Conservation (phyloP, 768 basidiomycete species). For the Xerocomellus intermedius region DNA sequence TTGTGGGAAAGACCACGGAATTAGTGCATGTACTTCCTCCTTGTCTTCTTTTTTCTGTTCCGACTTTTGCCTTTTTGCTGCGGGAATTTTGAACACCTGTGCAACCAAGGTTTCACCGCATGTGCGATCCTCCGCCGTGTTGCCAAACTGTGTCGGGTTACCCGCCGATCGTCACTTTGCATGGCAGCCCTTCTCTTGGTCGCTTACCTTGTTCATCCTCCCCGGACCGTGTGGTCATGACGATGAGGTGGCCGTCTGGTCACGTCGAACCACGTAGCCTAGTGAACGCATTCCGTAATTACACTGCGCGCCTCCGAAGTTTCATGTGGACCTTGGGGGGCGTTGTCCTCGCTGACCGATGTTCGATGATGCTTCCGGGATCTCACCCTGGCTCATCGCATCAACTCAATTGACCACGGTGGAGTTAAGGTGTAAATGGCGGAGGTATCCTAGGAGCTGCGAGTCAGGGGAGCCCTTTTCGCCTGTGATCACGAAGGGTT, state of each 20-base stretch:
- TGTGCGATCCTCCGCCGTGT: background rate
- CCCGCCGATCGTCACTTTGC: background rate
- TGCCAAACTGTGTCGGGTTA: background rate
- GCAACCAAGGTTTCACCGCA: background rate
- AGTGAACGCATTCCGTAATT: background rate
- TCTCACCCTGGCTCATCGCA: background rate
- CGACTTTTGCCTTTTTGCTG: background rate
- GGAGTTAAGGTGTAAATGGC: background rate
- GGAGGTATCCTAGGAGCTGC: background rate
- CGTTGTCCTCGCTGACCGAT: background rate
- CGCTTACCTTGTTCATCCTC: too few species aligned
- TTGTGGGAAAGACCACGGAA: background rate
- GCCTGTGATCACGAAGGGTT: background rate
- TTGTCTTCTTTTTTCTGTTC: background rate
- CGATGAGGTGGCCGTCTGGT: background rate
- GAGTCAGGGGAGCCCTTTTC: background rate
- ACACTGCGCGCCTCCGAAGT: background rate
- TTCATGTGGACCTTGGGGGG: constrained; percentile 3
- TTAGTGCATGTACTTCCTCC: background rate
- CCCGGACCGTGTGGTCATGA: constrained; percentile 1
- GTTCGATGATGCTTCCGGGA: background rate
- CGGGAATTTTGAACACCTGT: background rate
- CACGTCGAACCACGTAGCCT: background rate
- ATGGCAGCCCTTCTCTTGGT: background rate
- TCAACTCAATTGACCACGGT: background rate